phyloP scores from a whole-genome alignment of 306 rosid genomes.

The Prunus mira region DNA sequence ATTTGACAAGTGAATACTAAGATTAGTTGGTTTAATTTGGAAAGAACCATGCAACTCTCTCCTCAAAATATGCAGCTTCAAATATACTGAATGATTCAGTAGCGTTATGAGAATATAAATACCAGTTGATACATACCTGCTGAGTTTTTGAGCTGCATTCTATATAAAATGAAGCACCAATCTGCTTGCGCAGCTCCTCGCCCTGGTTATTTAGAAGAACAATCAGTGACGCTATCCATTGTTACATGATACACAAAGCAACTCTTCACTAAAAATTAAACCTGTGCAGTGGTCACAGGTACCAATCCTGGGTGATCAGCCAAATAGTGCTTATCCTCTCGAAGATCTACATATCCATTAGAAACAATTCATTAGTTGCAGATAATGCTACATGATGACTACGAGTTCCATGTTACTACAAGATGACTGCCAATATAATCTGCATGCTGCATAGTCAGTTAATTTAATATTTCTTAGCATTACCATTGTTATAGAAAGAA shows the following conservation, averaged over 20 bases:
- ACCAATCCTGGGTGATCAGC: constrained; percentile 85
- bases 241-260: constrained; percentile 15
- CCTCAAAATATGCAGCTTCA: neutral
- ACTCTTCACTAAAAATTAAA: constrained; percentile 26
- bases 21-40: neutral
- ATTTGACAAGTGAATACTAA: neutral
- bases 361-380: constrained; percentile 23
- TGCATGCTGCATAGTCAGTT: neutral
- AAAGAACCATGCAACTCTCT: neutral
- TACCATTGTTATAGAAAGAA: neutral
- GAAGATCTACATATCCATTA: constrained; percentile 59
- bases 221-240: constrained; percentile 8
- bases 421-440: constrained; percentile 9
- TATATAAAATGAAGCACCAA: constrained; percentile 70
- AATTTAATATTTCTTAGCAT: constrained; percentile 2
- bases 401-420: constrained; percentile 11
- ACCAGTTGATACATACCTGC: constrained; percentile 51
- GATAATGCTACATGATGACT: constrained; percentile 8
- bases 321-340: constrained; percentile 84
- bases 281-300: constrained; percentile 84
- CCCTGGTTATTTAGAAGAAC: constrained; percentile 53
- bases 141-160: constrained; percentile 99
- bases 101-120: constrained; percentile 9
- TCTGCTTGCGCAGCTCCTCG: constrained; percentile 87
- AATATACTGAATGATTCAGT: neutral